These are phyloP conservation scores for Euphorbia tirucalli DNA, from an alignment of 345 rosid species.

Conservation along the genomic window DNA sequence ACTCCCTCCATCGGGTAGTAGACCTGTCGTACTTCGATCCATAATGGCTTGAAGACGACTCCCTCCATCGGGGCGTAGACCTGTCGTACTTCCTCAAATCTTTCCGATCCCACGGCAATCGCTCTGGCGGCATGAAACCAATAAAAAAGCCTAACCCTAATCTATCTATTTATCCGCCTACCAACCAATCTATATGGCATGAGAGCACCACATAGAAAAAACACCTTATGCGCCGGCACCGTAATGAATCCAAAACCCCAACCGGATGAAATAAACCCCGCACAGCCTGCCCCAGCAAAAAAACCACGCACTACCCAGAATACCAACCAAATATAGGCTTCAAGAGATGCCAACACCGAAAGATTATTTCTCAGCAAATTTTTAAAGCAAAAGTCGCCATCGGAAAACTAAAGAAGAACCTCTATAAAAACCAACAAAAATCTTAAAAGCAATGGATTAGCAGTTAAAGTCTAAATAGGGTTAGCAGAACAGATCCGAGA, in stretches of 20 bases:
- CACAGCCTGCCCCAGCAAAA: not conserved
- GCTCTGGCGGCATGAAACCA: constrained; percentile 86
- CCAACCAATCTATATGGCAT: not conserved
- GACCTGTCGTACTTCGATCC: constrained; percentile 75
- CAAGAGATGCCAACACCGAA: not conserved
- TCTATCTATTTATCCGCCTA: constrained; percentile 1
- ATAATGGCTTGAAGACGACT: constrained; percentile 47
- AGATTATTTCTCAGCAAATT: not conserved
- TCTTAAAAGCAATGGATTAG: not conserved
- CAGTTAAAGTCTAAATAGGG: not conserved
- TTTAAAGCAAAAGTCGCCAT: not conserved
- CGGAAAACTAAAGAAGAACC: not conserved
- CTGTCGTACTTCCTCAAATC: constrained; percentile 88
- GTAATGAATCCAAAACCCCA: constrained; percentile 10
- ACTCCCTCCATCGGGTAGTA: constrained; percentile 69
- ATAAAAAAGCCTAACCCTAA: constrained; percentile 25
- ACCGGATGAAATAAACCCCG: not conserved
- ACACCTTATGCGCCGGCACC: not conserved
- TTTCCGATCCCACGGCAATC: constrained; percentile 89
- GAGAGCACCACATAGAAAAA: not conserved
- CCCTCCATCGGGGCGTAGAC: constrained; percentile 75
- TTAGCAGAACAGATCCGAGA: constrained; percentile 3
- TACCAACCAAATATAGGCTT: constrained; percentile 10
- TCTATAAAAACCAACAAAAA: not conserved
- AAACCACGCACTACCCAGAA: constrained; percentile 5